phyloP scores from a whole-genome alignment of 2,329 filamentous ascomycete species.

The Ascochyta lentis region DNA sequence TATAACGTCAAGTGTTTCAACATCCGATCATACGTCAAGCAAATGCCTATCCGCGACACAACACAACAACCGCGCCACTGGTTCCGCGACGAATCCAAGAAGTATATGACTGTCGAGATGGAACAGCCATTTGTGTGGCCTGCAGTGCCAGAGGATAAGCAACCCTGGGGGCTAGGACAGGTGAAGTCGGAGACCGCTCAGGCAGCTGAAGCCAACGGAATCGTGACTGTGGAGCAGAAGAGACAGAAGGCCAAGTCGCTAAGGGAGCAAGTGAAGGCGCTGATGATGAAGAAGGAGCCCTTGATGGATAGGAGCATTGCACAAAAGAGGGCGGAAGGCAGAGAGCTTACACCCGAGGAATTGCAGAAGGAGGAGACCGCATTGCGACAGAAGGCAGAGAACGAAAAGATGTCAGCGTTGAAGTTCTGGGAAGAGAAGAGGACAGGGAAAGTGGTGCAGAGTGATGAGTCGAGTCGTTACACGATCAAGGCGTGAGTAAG shows the following conservation, averaged over 20 bases:
- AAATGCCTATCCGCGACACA: slow-evolving; percentile 67
- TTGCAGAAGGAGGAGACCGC: slow-evolving; percentile 16
- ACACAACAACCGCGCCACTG: slow-evolving; percentile 60
- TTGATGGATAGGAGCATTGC: slow-evolving; percentile 1
- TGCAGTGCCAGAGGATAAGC: slow-evolving; percentile 62
- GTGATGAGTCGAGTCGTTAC: slow-evolving; percentile 24
- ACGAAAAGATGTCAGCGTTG: slow-evolving; percentile 50
- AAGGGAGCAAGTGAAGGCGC: slow-evolving; percentile 34
- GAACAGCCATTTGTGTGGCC: slow-evolving; percentile 89
- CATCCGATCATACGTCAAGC: slow-evolving; percentile 81
- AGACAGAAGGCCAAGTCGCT: slow-evolving; percentile 27
- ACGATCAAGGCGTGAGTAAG: slow-evolving; percentile 29
- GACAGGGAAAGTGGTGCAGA: slow-evolving; percentile 28
- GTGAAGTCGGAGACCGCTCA: slow-evolving; percentile 46
- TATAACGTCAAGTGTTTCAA: slow-evolving; percentile 74
- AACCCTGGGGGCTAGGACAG: slow-evolving; percentile 52
- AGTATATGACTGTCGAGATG: slow-evolving; percentile 96
- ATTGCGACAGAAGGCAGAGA: slow-evolving; percentile 40
- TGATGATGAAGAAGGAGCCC: slow-evolving; percentile 30
- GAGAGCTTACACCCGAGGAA: slow-evolving; percentile 12
- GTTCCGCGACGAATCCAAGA: slow-evolving; percentile 75
- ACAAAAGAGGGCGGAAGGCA: slow-evolving; percentile 3
- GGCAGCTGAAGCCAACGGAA: slow-evolving; percentile 14
- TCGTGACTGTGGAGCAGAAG: slow-evolving; percentile 13
- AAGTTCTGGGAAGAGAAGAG: slow-evolving; percentile 40